Evolutionary conservation across 169 alveolate species (phyloP), one percentile per base, ranked within the genome.

Genomic region (Cryptosporidium ryanae): DNA sequence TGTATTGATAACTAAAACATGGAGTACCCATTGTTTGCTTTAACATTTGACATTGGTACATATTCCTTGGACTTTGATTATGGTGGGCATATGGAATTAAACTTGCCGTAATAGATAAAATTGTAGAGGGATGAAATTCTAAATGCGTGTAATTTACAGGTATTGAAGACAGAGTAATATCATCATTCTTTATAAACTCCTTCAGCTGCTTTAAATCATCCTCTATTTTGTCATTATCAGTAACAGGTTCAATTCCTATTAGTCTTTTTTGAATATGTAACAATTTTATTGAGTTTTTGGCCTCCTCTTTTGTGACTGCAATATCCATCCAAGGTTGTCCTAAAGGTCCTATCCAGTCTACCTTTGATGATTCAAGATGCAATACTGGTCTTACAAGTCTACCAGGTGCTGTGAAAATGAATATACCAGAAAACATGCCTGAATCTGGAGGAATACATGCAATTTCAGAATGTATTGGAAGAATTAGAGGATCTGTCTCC

Each of bases 1-100:
- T 93, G 90, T 93, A 96, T 25, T 96, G 98, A 82, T 96, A 96
- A 82, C 96, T 96, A 91, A 96, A 98, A 93, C 95, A 96, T 2
- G 99, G 99, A 49, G 98, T 96, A 17, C 99, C 99, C 99, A 98
- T 97, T 25, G 99, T 98, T 94, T 99, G 99, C 92, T 99, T 99
- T 59, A 98, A 96, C 99, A 99, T 99, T 92, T 96, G 97, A 90
- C 99, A 98, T 90, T 97, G 98, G 92, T 97, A 98, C 98, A 97
- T 98, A 91, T 97, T 97, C 55, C 99, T 94, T 6, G 99, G 99
- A 68, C 99, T 95, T 92, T 99, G 99, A 92, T 99, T 99, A 92
- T 98, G 99, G 84, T 99, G 98, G 66, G 98, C 94, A 94, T 97
- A 99, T 29, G 99, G 99, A 13, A 98, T 98, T 65, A 96, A 94